Evolutionary conservation across 192 early-diverging fungal species (phyloP).

Genomic region (Coemansia sp.): DNA sequence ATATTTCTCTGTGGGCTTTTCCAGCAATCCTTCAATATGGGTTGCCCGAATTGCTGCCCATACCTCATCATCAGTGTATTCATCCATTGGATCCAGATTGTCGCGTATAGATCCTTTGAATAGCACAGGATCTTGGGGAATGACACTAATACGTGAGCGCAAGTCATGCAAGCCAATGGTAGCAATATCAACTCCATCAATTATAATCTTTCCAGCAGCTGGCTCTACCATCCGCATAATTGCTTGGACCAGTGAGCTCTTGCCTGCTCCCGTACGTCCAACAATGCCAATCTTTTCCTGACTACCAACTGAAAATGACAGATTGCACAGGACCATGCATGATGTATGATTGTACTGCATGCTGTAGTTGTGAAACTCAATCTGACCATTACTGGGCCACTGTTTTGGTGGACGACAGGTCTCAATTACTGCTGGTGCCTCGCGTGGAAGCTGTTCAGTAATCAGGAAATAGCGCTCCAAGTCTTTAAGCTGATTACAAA

Average conservation of each 20-base stretch:
- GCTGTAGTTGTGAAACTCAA: conserved; percentile 50
- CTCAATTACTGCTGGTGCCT: conserved; percentile 61
- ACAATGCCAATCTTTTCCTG: conserved; percentile 79
- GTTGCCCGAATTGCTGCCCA: conserved; percentile 60
- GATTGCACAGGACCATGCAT: conserved; percentile 17
- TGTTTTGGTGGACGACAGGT: conserved; percentile 46
- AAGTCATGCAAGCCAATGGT: conserved; percentile 58
- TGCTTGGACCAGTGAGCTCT: conserved; percentile 58
- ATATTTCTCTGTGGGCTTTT: conserved; percentile 29
- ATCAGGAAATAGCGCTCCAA: too few species aligned
- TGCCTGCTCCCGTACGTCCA: conserved; percentile 83
- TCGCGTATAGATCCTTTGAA: conserved; percentile 65
- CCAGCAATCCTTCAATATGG: conserved; percentile 28
- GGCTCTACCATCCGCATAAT: conserved; percentile 69
- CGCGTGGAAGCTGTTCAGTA: conserved; percentile 20
- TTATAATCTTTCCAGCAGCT: conserved; percentile 46
- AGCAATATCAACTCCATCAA: conserved; percentile 64
- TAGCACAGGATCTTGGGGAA: conserved; percentile 68
- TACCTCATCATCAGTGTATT: conserved; percentile 58
- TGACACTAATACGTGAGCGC: conserved; percentile 59
- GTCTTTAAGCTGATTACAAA: too few species aligned
- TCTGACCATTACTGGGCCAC: conserved; percentile 68
- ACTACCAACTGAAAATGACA: conserved; percentile 56
- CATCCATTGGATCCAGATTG: conserved; percentile 67
- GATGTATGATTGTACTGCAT: conserved; percentile 14